Base-by-base conservation (phyloP, 2,329 filamentous ascomycete species). In the Talaromyces verruculosus region DNA sequence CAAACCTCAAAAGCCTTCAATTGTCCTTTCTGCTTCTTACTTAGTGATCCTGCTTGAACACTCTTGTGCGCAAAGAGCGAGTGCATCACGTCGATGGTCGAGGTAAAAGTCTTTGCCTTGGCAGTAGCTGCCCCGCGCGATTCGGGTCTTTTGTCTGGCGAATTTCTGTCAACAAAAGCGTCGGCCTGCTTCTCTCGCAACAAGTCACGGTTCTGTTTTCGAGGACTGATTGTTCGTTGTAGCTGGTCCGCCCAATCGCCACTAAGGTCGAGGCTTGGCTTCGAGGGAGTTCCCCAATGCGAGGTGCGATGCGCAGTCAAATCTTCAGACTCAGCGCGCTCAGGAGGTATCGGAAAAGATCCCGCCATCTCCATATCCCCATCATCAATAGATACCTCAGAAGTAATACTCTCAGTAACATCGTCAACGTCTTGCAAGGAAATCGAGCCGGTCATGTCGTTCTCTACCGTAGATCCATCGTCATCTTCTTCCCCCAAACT, bases 211-310 rank as follows among this genome's bases (percentile, higher is more conserved):
- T 97, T 91, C 73, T 95, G 90, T 82, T 98, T 98, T 74, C 91
- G 89, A 5, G 95, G 94, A 73, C 92, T 97, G 71, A 98, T 92
- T 5, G 95, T 98, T 71, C 93, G 93, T 76, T 93, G 91, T 69
- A 99, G 84, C 81, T 97, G 93, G 71, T 95, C 91, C 71, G 93
- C 90, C 95, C 95, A 99, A 76, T 97, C 91, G 67, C 93, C 91
- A 63, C 89, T 91, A 69, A 86, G 82, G 71, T 83, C 78, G 61
- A 83, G 81, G 68, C 81, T 77, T 65, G 78, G 76, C 77, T 87
- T 87, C 30, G 82, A 76, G 59, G 85, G 86, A n/a, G 84, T 87
- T 67, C 75, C 77, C 49, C 71, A 73, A 60, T 69, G 75, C 57
- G 74, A 71, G 33, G 71, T 71, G 43, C 71, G 73, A 68, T 73